Conservation (phyloP, 2,329 filamentous ascomycete genomes). For the Hypoxylon sp. region DNA sequence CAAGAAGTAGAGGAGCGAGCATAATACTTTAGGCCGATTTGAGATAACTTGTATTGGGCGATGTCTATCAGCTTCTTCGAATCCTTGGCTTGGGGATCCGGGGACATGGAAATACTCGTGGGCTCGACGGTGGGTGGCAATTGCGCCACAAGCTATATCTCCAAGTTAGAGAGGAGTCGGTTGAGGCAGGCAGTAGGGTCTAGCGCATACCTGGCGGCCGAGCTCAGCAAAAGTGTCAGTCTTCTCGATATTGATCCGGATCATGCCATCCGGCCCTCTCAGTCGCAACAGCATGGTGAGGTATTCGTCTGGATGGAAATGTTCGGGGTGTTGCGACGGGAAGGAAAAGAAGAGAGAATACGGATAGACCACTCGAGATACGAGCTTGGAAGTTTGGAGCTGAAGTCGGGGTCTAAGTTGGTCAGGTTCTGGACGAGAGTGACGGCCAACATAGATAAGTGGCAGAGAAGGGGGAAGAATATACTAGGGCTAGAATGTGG, state of each 20-base stretch:
- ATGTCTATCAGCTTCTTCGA: constrained; percentile 70
- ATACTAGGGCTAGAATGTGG: constrained; percentile 13
- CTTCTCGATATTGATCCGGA: constrained; percentile 82
- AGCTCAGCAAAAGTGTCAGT: constrained; percentile 77
- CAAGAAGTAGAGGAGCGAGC: background rate
- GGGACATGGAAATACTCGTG: constrained; percentile 70
- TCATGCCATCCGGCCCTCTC: constrained; percentile 91
- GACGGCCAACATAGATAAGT: background rate
- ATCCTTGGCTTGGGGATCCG: constrained; percentile 68
- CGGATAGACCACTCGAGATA: background rate
- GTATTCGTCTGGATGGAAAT: constrained; percentile 9
- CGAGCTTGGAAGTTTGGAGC: background rate
- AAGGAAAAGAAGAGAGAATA: constrained; percentile 6
- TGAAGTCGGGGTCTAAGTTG: background rate
- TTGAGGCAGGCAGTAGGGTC: background rate
- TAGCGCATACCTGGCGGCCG: constrained; percentile 60
- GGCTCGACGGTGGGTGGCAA: constrained; percentile 73
- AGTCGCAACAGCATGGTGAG: constrained; percentile 83
- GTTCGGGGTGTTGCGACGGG: constrained; percentile 7
- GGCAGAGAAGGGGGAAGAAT: constrained; percentile 27
- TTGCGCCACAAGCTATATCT: constrained; percentile 64
- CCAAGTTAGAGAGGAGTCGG: constrained; percentile 25
- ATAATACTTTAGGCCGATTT: constrained; percentile 70
- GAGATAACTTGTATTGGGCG: constrained; percentile 64
- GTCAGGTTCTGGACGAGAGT: background rate